Percentiles rank a stretch among this genome's conserved stretches.
Conservation (phyloP, 192 early-diverging fungal genomes). For the Backusella tarrabulga region DNA sequence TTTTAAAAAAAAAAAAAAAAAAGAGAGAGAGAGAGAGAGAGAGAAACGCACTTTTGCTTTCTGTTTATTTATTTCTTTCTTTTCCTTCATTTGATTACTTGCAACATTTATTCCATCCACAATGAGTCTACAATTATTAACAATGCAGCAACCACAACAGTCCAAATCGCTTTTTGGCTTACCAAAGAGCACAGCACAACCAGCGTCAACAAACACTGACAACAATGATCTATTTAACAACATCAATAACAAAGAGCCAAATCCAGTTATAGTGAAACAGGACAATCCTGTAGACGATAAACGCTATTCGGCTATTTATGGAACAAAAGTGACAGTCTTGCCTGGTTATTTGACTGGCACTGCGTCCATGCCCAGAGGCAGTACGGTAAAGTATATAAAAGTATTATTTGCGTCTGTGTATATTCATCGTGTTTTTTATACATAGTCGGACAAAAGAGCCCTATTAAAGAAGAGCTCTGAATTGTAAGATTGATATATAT, state of each 20-base stretch:
- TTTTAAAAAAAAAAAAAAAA: background rate
- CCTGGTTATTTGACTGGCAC: slow-evolving; percentile 1
- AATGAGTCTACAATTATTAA: background rate
- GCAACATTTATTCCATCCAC: background rate
- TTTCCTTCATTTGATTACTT: background rate
- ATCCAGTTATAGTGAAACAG: background rate
- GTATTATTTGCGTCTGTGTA: too few species aligned
- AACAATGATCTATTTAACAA: background rate
- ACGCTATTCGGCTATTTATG: background rate
- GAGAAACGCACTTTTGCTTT: background rate
- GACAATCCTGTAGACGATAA: background rate
- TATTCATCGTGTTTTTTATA: background rate
- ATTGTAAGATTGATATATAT: background rate
- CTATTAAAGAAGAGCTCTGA: slow-evolving; percentile 3
- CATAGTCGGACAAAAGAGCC: background rate
- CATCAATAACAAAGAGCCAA: background rate
- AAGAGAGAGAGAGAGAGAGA: background rate
- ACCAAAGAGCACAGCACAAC: background rate
- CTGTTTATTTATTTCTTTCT: background rate
- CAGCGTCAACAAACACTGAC: background rate
- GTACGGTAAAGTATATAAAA: background rate
- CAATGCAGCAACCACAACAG: background rate
- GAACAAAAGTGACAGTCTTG: background rate
- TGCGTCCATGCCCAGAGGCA: background rate
- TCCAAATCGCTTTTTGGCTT: background rate